Evolutionary conservation across 2,329 filamentous ascomycete species (phyloP).

Genomic region (Aspergillus versicolor): DNA sequence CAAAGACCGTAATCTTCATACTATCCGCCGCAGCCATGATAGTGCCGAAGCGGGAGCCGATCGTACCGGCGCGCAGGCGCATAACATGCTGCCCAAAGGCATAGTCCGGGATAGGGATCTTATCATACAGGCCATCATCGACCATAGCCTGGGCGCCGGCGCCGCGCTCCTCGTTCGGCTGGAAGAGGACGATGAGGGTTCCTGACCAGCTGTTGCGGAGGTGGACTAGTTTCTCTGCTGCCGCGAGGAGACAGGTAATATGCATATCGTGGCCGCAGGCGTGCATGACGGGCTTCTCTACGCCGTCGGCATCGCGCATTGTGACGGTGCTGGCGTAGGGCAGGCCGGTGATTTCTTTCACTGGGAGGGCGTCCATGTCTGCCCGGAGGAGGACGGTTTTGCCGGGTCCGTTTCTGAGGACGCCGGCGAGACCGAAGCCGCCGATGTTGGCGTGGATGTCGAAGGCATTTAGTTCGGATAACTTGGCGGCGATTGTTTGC

Average conservation of each 20-base stretch:
- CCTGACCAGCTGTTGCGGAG: slow-evolving; percentile 56
- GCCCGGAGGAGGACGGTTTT: slow-evolving; percentile 49
- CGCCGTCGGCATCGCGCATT: slow-evolving; percentile 49
- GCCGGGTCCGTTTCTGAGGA: slow-evolving; percentile 45
- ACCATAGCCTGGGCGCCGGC: slow-evolving; percentile 64
- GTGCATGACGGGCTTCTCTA: slow-evolving; percentile 59
- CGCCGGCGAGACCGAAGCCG: slow-evolving; percentile 45
- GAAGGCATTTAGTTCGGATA: slow-evolving; percentile 33
- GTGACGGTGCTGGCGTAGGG: slow-evolving; percentile 48
- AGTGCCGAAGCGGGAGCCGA: slow-evolving; percentile 39
- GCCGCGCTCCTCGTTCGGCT: slow-evolving; percentile 66
- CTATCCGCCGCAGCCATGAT: slow-evolving; percentile 48
- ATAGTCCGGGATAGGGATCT: slow-evolving; percentile 56
- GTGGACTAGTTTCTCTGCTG: slow-evolving; percentile 50
- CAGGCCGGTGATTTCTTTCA: slow-evolving; percentile 49
- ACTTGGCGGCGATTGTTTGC: slow-evolving; percentile 44
- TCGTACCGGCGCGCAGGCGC: slow-evolving; percentile 40
- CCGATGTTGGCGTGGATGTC: slow-evolving; percentile 48
- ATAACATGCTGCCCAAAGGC: slow-evolving; percentile 60
- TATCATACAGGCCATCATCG: slow-evolving; percentile 55
- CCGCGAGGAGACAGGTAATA: slow-evolving; percentile 56
- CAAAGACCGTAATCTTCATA: slow-evolving; percentile 56
- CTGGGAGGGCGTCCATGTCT: slow-evolving; percentile 52
- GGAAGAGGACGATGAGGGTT: slow-evolving; percentile 64
- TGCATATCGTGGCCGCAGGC: slow-evolving; percentile 64